Percentiles rank a stretch among this genome's conserved stretches.
Evolutionary conservation across 1,139 yeast species (phyloP).

Genomic region (Geotrichum cucujoidarum): DNA sequence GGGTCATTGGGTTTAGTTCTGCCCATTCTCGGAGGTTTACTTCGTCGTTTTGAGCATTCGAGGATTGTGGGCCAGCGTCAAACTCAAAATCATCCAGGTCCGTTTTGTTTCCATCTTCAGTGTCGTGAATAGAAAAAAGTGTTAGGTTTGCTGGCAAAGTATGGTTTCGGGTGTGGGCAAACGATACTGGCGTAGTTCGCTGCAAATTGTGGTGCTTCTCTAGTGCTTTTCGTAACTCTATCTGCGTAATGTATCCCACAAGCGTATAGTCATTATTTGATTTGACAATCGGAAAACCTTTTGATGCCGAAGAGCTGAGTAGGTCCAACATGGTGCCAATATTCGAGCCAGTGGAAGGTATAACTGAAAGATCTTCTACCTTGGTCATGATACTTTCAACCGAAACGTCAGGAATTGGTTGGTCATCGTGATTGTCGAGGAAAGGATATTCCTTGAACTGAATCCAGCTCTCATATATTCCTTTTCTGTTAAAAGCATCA

Average conservation of each 20-base stretch:
- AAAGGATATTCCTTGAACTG: slow-evolving; percentile 39
- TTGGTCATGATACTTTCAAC: slow-evolving; percentile 35
- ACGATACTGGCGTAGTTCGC: slow-evolving; percentile 22
- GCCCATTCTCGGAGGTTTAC: slow-evolving; percentile 27
- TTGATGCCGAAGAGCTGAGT: slow-evolving; percentile 24
- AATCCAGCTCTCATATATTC: slow-evolving; percentile 45
- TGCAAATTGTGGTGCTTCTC: slow-evolving; percentile 12
- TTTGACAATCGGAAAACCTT: slow-evolving; percentile 43
- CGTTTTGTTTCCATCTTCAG: not conserved
- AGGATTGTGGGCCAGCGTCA: not conserved
- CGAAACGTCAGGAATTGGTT: slow-evolving; percentile 35
- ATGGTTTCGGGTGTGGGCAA: slow-evolving; percentile 15
- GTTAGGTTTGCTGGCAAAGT: slow-evolving; percentile 12
- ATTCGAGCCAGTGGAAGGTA: slow-evolving; percentile 26
- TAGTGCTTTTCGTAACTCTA: slow-evolving; percentile 37
- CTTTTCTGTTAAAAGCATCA: slow-evolving; percentile 39
- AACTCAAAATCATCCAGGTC: slow-evolving; percentile 11
- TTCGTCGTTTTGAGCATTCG: not conserved
- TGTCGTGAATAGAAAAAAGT: not conserved
- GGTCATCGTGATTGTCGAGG: slow-evolving; percentile 37
- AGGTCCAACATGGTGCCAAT: slow-evolving; percentile 26
- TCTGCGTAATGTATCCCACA: slow-evolving; percentile 42
- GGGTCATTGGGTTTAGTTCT: slow-evolving; percentile 33
- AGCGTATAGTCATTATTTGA: slow-evolving; percentile 31
- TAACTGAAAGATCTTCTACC: slow-evolving; percentile 29